Conservation (phyloP, 2,329 filamentous ascomycete genomes). For the Simplicillium aogashimaense region DNA sequence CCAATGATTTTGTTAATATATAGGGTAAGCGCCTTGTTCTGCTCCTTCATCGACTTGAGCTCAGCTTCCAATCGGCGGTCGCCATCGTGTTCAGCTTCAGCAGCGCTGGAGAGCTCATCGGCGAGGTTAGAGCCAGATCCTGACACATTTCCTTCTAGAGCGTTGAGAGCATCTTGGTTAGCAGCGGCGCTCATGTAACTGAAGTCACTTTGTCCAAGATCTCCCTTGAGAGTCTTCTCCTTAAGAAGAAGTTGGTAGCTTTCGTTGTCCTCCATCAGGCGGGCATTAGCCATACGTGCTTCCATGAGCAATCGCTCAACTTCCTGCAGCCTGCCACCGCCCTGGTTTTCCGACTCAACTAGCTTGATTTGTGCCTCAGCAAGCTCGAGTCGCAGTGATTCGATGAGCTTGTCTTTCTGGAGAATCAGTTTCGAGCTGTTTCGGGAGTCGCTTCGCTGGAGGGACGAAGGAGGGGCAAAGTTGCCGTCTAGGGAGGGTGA, state of each 20-base stretch:
- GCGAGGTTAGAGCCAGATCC: conserved; percentile 54
- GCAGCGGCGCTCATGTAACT: conserved; percentile 52
- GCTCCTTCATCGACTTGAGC: conserved; percentile 70
- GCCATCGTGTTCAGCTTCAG: conserved; percentile 49
- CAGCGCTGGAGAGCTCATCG: conserved; percentile 72
- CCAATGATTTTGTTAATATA: conserved; percentile 99
- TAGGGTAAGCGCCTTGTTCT: conserved; percentile 93
- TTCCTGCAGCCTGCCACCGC: conserved; percentile 77
- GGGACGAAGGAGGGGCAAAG: conserved; percentile 76
- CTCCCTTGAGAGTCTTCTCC: conserved; percentile 90
- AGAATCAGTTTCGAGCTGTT: conserved; percentile 84
- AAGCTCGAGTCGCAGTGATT: conserved; percentile 81
- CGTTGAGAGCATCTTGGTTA: conserved; percentile 55
- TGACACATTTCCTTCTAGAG: conserved; percentile 43
- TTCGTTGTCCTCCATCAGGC: conserved; percentile 97
- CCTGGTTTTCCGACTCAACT: conserved; percentile 87
- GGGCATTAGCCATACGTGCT: conserved; percentile 88
- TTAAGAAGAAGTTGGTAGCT: conserved; percentile 92
- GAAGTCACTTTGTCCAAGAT: conserved; percentile 77
- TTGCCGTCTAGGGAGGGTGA: conserved; percentile 65
- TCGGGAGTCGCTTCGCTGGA: conserved; percentile 79
- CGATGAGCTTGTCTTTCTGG: conserved; percentile 95
- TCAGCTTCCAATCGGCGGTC: conserved; percentile 68
- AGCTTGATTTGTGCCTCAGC: conserved; percentile 94
- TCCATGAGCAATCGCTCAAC: conserved; percentile 88